phyloP scores from a whole-genome alignment of 345 rosid species.

The Balakata baccata region DNA sequence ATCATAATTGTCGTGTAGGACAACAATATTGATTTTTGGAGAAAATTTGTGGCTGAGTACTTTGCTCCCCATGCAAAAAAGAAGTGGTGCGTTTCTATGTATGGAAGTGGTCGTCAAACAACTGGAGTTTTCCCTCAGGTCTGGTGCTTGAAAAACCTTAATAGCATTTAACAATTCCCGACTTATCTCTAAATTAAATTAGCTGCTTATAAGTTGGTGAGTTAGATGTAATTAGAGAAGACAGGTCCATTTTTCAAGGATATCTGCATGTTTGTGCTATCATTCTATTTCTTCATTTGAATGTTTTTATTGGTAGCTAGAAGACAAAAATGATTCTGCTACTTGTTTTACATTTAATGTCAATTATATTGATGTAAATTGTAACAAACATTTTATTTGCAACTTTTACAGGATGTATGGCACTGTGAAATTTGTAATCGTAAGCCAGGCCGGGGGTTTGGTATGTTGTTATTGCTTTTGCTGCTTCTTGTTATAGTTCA shows the following conservation, averaged over 20 bases:
- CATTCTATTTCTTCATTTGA: neutral
- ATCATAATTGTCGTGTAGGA: conserved; percentile 51
- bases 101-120: conserved; percentile 94
- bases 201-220: neutral
- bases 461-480: conserved; percentile 43
- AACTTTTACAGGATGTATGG: conserved; percentile 84
- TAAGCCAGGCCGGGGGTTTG: conserved; percentile 98
- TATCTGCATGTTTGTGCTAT: no score
- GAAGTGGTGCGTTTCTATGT: conserved; percentile 99
- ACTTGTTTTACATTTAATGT: neutral
- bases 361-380: conserved; percentile 3
- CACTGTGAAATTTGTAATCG: conserved; percentile 96
- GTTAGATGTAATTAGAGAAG: neutral
- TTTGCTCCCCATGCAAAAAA: conserved; percentile 93
- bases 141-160: conserved; percentile 24
- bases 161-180: neutral
- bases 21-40: conserved; percentile 96
- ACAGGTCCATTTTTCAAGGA: no score
- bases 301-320: neutral
- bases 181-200: neutral
- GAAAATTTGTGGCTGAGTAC: conserved; percentile 86
- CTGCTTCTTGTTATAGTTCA: neutral
- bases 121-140: conserved; percentile 98
- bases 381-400: conserved; percentile 9
- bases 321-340: neutral